A percentile compares a stretch with the other conserved stretches of the same genome.
phyloP scores from a whole-genome alignment of 2,329 filamentous ascomycete genomes.

The Claviceps fusiformis region DNA sequence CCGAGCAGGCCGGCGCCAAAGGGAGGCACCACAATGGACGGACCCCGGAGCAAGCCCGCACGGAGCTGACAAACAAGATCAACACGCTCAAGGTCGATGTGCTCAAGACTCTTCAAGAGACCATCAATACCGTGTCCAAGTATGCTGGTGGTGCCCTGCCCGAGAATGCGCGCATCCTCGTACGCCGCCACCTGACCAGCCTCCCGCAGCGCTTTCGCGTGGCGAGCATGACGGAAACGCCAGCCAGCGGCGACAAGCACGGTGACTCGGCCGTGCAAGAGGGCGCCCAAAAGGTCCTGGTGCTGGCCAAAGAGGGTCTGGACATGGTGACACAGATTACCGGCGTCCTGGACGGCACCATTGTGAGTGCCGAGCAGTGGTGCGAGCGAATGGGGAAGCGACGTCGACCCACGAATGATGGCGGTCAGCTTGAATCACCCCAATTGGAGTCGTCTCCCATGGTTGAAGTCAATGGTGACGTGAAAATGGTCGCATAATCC shows the following conservation, averaged over 20 bases:
- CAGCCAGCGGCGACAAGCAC: conserved; percentile 18
- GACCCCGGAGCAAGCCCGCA: conserved; percentile 17
- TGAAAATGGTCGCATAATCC: conserved; percentile 12
- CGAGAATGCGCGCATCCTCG: conserved; percentile 72
- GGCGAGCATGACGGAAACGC: conserved; percentile 38
- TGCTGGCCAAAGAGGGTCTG: conserved; percentile 77
- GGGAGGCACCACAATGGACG: conserved; percentile 6
- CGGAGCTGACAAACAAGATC: conserved; percentile 47
- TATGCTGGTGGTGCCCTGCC: conserved; percentile 87
- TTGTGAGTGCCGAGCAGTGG: conserved; percentile 85
- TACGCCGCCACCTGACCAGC: conserved; percentile 71
- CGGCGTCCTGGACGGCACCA: conserved; percentile 74
- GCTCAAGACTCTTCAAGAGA: conserved; percentile 65
- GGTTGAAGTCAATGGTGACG: conserved; percentile 7
- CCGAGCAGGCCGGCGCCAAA: not conserved
- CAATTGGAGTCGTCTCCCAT: not conserved
- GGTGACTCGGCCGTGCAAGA: conserved; percentile 28
- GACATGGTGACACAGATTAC: conserved; percentile 93
- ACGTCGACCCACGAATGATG: conserved; percentile 13
- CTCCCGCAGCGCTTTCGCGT: conserved; percentile 72
- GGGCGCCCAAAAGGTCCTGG: conserved; percentile 62
- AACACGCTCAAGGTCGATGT: conserved; percentile 55
- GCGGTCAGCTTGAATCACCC: conserved; percentile 10
- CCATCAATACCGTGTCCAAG: conserved; percentile 73
- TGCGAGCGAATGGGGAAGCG: conserved; percentile 57